These are phyloP conservation scores for Blastocystis hominis DNA, from an alignment of 352 stramenopile species.

Conservation along the genomic window DNA sequence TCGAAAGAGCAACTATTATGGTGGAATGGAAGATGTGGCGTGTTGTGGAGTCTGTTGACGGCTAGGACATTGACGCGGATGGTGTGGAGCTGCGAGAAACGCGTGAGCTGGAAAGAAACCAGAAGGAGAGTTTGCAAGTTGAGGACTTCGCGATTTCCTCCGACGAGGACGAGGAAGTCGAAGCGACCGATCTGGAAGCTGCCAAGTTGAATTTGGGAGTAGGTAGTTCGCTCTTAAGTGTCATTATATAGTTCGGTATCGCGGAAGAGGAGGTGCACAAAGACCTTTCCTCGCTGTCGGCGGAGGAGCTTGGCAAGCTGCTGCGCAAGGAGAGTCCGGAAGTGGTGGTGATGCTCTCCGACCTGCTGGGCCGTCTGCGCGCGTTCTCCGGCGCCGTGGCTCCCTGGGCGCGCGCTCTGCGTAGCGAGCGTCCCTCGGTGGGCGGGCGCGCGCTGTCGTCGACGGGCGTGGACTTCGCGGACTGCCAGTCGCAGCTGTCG, in stretches of 20 bases:
- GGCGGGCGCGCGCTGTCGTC: neutral
- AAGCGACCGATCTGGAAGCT: slow-evolving; percentile 34
- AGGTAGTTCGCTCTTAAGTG: neutral
- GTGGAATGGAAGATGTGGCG: neutral
- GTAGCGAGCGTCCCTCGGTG: neutral
- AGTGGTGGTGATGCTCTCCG: slow-evolving; percentile 20
- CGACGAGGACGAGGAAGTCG: slow-evolving; percentile 39
- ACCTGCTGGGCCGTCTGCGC: neutral
- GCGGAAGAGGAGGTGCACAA: slow-evolving; percentile 37
- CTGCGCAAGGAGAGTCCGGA: slow-evolving; percentile 49
- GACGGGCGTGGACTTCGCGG: neutral
- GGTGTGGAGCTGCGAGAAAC: slow-evolving; percentile 33
- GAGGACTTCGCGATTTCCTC: slow-evolving; percentile 29
- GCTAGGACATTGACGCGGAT: slow-evolving; percentile 42
- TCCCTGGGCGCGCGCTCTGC: neutral
- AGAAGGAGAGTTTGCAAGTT: slow-evolving; percentile 9
- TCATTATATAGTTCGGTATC: neutral
- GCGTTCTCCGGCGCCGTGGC: neutral
- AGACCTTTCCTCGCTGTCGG: neutral
- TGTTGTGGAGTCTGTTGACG: neutral
- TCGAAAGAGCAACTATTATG: slow-evolving; percentile 41
- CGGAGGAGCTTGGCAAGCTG: slow-evolving; percentile 3
- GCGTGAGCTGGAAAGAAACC: slow-evolving; percentile 18
- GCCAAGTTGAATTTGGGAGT: slow-evolving; percentile 45
- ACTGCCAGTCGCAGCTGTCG: neutral